Evolutionary conservation across 2,329 filamentous ascomycete species (phyloP).

Genomic region (Aspergillus hiratsukae): DNA sequence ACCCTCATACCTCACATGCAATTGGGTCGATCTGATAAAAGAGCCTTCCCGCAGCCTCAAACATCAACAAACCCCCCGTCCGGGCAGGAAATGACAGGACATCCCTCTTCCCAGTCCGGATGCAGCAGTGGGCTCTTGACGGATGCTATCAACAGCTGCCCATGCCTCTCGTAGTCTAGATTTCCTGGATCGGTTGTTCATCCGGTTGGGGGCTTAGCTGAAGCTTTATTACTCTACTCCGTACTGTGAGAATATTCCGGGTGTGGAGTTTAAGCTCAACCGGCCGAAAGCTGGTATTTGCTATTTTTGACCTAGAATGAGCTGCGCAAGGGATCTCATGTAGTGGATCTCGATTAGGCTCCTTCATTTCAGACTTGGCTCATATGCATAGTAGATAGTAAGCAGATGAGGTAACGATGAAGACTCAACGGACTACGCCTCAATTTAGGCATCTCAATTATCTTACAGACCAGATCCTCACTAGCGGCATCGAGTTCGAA

Average conservation of each 20-base stretch:
- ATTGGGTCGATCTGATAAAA: no score
- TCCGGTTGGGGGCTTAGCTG: neutral
- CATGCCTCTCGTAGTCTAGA: neutral
- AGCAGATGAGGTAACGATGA: neutral
- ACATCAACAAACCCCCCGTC: no score
- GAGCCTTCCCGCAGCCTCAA: no score
- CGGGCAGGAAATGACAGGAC: no score
- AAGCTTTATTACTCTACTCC: neutral
- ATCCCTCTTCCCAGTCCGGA: no score
- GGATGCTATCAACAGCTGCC: no score
- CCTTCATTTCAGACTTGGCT: constrained; percentile 8
- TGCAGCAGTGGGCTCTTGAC: neutral
- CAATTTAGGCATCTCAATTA: neutral
- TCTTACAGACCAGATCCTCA: neutral
- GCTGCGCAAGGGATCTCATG: neutral
- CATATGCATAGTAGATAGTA: neutral
- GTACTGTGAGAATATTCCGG: neutral
- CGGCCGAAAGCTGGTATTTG: neutral
- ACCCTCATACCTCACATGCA: neutral
- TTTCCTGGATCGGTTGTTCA: neutral
- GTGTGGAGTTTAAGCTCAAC: neutral
- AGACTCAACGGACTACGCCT: neutral
- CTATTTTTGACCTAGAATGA: neutral
- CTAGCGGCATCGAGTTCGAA: no score
- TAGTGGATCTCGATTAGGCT: constrained; percentile 2